Evolutionary conservation across 2,329 filamentous ascomycete species (phyloP).

Genomic region (Cercospora sp.): DNA sequence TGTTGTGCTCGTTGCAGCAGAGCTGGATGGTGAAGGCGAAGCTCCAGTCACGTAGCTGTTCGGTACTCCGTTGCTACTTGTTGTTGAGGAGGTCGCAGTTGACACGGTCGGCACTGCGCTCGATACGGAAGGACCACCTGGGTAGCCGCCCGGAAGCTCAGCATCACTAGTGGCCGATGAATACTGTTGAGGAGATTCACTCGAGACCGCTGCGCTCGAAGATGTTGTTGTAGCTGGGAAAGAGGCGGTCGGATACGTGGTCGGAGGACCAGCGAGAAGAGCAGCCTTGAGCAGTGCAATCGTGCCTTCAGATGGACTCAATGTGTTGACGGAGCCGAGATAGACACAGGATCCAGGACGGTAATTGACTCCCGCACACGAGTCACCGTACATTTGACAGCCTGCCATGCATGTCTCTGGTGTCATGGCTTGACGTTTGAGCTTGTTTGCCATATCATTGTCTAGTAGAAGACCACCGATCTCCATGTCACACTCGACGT

Average conservation of each 20-base stretch:
- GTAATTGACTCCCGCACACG: conserved; percentile 2
- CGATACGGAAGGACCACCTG: not conserved
- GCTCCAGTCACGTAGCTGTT: not conserved
- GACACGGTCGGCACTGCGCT: not conserved
- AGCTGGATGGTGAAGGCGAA: not conserved
- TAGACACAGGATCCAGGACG: not conserved
- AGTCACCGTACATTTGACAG: conserved; percentile 3
- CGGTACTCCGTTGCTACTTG: not conserved
- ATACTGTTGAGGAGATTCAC: not conserved
- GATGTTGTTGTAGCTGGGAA: not conserved
- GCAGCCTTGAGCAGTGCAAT: conserved; percentile 1
- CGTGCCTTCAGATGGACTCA: not conserved
- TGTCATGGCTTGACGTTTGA: conserved; percentile 3
- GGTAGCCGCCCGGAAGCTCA: not conserved
- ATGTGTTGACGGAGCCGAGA: not conserved
- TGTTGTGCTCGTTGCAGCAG: not conserved
- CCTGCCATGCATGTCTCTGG: conserved; percentile 3
- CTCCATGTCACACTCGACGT: conserved; percentile 4
- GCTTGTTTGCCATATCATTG: not conserved
- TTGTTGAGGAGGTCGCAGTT: not conserved
- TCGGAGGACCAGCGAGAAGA: not conserved
- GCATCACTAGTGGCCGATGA: not conserved
- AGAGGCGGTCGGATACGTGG: not conserved
- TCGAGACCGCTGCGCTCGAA: not conserved
- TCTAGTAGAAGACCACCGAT: not conserved